Percentiles rank a stretch among this genome's conserved stretches.
phyloP scores from a whole-genome alignment of 306 rosid genomes.

The Castanea mollissima region DNA sequence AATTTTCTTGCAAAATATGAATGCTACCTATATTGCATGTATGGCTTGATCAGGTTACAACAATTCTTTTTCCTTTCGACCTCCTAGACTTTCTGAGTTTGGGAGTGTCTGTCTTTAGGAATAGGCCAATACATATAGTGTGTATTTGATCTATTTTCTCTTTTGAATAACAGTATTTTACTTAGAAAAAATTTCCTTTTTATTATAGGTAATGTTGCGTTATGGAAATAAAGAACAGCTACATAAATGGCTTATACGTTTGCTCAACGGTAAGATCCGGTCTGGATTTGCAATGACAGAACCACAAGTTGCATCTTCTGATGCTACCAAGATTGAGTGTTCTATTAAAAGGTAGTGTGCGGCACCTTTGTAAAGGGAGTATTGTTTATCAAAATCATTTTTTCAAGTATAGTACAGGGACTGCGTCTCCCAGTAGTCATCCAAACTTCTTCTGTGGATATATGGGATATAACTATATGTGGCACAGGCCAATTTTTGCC shows the following conservation, averaged over 20 bases:
- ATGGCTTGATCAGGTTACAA: not conserved
- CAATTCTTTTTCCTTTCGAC: not conserved
- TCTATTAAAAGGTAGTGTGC: constrained; percentile 67
- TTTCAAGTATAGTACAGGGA: not conserved
- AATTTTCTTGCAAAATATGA: not conserved
- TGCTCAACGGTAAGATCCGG: constrained; percentile 87
- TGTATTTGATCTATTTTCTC: constrained; percentile 11
- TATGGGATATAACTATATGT: not conserved
- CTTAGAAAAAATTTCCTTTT: not conserved
- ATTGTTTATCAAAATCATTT: too few species aligned
- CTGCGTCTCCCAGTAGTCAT: not conserved
- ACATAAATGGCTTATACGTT: constrained; percentile 82
- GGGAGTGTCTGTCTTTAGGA: too few species aligned
- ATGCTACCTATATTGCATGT: not conserved
- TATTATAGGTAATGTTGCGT: constrained; percentile 74
- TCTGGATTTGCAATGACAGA: constrained; percentile 98
- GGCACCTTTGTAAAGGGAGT: constrained; percentile 2
- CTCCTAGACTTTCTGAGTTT: too few species aligned
- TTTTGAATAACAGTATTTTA: too few species aligned
- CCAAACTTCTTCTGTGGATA: not conserved
- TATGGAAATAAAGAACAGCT: constrained; percentile 78
- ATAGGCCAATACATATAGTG: not conserved
- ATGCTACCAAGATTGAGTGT: constrained; percentile 87
- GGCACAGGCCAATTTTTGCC: not conserved
- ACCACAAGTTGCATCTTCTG: constrained; percentile 88